A percentile compares a stretch with the other conserved stretches of the same genome.
phyloP scores from a whole-genome alignment of 2,329 filamentous ascomycete genomes.

The Phymatotrichopsis omnivora region DNA sequence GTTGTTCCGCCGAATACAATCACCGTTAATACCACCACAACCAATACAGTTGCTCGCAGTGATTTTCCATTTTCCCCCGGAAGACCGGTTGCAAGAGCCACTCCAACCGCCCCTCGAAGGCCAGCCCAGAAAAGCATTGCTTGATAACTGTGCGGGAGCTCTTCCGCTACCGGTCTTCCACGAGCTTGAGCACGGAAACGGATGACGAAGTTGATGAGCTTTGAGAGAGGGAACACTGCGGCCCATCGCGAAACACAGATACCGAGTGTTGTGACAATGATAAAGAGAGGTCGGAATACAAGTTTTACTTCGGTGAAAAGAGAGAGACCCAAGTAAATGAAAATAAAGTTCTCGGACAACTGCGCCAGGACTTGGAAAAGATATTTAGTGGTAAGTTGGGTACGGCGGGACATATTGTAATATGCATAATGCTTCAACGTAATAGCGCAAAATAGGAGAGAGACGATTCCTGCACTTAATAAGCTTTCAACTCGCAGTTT shows the following conservation, averaged over 20 bases:
- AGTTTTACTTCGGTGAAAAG: conserved; percentile 84
- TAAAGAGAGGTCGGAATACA: conserved; percentile 87
- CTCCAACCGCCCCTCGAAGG: conserved; percentile 86
- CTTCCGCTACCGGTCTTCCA: conserved; percentile 68
- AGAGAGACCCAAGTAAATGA: conserved; percentile 93
- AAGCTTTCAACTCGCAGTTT: conserved; percentile 1
- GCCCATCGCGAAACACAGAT: conserved; percentile 90
- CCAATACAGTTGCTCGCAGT: conserved; percentile 86
- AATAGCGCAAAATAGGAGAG: conserved; percentile 92
- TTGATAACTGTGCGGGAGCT: conserved; percentile 89
- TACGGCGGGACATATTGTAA: conserved; percentile 98
- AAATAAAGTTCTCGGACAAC: conserved; percentile 97
- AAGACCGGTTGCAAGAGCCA: conserved; percentile 82
- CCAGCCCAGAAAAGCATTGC: conserved; percentile 99
- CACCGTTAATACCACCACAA: conserved; percentile 92
- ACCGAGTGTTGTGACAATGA: conserved; percentile 80
- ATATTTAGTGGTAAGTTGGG: conserved; percentile 95
- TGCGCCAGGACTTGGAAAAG: conserved; percentile 91
- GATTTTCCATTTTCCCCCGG: conserved; percentile 71
- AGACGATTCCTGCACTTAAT: conserved; percentile 66
- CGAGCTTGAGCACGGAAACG: conserved; percentile 70
- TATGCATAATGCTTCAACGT: conserved; percentile 98
- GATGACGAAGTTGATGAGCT: conserved; percentile 83
- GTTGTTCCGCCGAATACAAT: conserved; percentile 99
- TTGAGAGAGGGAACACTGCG: conserved; percentile 86